These are phyloP conservation scores for Fusarium euwallaceae DNA, from an alignment of 2,329 filamentous ascomycete species.

Conservation along the genomic window DNA sequence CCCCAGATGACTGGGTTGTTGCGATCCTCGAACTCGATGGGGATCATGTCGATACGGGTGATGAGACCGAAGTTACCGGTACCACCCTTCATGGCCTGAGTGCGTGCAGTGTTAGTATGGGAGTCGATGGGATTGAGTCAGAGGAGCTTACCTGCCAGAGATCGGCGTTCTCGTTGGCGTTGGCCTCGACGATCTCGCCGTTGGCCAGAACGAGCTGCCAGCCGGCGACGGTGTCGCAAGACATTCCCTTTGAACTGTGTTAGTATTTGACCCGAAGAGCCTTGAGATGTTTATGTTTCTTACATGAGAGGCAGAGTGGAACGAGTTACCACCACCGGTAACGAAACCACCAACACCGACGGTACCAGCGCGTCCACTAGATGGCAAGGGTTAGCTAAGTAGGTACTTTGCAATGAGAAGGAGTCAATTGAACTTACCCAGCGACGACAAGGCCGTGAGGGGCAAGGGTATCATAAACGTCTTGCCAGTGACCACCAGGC, in stretches of 20 bases:
- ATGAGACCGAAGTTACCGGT: slow-evolving; percentile 60
- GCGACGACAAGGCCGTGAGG: slow-evolving; percentile 50
- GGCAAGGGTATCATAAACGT: slow-evolving; percentile 54
- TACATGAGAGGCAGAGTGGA: slow-evolving; percentile 49
- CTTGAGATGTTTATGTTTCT: not conserved
- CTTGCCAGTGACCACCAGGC: slow-evolving; percentile 54
- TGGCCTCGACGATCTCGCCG: slow-evolving; percentile 59
- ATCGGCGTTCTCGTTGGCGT: slow-evolving; percentile 53
- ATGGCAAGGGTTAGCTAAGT: not conserved
- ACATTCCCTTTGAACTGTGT: slow-evolving; percentile 39
- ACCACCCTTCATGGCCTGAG: slow-evolving; percentile 60
- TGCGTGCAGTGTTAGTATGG: not conserved
- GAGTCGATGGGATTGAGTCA: fast-evolving
- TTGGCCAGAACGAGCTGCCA: slow-evolving; percentile 60
- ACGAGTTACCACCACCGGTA: slow-evolving; percentile 54
- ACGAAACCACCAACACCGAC: slow-evolving; percentile 54
- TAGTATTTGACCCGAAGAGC: not conserved
- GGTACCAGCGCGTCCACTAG: slow-evolving; percentile 51
- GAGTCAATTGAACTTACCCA: slow-evolving; percentile 28
- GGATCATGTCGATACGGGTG: slow-evolving; percentile 51
- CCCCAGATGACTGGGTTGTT: slow-evolving; percentile 49
- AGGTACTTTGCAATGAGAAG: not conserved
- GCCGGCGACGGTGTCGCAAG: slow-evolving; percentile 57
- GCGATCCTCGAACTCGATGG: slow-evolving; percentile 47
- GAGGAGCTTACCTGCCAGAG: slow-evolving; percentile 53